phyloP scores from a whole-genome alignment of 176 grass and related monocot species.

The Oryza coarctata region DNA sequence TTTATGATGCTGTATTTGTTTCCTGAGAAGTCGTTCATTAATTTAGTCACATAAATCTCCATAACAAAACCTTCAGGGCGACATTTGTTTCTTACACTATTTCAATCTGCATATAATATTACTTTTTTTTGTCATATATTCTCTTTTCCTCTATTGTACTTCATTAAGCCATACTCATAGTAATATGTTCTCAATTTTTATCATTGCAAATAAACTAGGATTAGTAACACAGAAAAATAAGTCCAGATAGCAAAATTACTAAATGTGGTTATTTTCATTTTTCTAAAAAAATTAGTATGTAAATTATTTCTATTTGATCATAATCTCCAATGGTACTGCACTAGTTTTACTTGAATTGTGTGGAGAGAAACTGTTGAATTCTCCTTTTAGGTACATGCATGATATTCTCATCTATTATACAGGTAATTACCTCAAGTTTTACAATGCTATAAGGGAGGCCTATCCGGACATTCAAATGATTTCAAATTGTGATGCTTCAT shows the following conservation, averaged over 20 bases:
- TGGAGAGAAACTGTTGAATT: not conserved
- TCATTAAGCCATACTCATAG: not conserved
- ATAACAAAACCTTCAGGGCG: not conserved
- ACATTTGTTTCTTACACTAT: not conserved
- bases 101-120: not conserved
- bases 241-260: not conserved
- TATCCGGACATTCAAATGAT: slow-evolving; percentile 83
- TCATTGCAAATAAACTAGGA: not conserved
- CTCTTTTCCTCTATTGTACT: not conserved
- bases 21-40: not conserved
- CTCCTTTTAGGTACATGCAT: slow-evolving; percentile 5
- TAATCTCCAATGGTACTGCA: not conserved
- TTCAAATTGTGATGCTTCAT: slow-evolving; percentile 75
- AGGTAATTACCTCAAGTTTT: slow-evolving; percentile 80
- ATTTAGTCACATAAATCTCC: not conserved
- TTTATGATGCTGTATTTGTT: not conserved
- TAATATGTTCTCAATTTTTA: not conserved
- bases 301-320: not conserved
- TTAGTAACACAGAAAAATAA: not conserved
- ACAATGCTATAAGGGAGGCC: slow-evolving; percentile 58
- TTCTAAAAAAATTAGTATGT: not conserved
- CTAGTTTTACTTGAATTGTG: not conserved
- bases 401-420: slow-evolving; percentile 22
- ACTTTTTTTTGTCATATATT: not conserved
- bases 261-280: not conserved